phyloP scores from a whole-genome alignment of 2,329 filamentous ascomycete genomes.

The Aureobasidium leucospermi region DNA sequence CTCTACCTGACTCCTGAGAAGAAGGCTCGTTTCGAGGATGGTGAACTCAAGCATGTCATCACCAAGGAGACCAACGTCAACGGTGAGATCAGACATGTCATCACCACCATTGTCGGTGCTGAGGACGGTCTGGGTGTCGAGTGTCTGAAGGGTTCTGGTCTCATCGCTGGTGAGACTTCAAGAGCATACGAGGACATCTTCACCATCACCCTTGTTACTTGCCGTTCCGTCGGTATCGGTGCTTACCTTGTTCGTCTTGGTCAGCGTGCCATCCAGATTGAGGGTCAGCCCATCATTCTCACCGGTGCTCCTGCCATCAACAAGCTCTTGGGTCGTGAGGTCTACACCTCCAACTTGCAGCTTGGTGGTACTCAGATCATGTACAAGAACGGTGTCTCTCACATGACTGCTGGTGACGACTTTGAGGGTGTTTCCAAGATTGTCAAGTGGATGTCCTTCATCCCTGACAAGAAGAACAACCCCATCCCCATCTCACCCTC shows the following conservation, averaged over 20 bases:
- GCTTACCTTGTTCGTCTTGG: slow-evolving; percentile 97
- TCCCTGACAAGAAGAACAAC: slow-evolving; percentile 89
- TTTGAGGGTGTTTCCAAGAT: slow-evolving; percentile 98
- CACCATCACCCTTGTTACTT: slow-evolving; percentile 94
- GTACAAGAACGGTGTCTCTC: slow-evolving; percentile 99
- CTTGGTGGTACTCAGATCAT: slow-evolving; percentile 99
- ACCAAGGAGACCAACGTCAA: slow-evolving; percentile 81
- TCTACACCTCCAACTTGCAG: slow-evolving; percentile 98
- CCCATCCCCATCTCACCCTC: slow-evolving; percentile 88
- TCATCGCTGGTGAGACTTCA: slow-evolving; percentile 96
- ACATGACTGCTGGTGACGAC: slow-evolving; percentile 96
- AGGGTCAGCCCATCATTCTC: slow-evolving; percentile 97
- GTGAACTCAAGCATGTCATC: slow-evolving; percentile 67
- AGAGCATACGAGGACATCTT: slow-evolving; percentile 98
- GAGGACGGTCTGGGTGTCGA: slow-evolving; percentile 97
- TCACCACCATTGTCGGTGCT: slow-evolving; percentile 83
- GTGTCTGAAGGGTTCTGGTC: slow-evolving; percentile 90
- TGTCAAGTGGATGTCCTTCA: slow-evolving; percentile 94
- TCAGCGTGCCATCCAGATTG: slow-evolving; percentile 96
- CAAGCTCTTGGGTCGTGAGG: slow-evolving; percentile 94
- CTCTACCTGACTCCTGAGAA: slow-evolving; percentile 83
- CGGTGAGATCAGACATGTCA: slow-evolving; percentile 87
- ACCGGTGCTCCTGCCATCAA: slow-evolving; percentile 96
- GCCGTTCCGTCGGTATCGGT: slow-evolving; percentile 97
- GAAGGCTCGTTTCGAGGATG: slow-evolving; percentile 79